Percentiles rank a stretch among this genome's conserved stretches.
Conservation (phyloP, 2,329 filamentous ascomycete genomes). For the Parastagonospora nodorum region DNA sequence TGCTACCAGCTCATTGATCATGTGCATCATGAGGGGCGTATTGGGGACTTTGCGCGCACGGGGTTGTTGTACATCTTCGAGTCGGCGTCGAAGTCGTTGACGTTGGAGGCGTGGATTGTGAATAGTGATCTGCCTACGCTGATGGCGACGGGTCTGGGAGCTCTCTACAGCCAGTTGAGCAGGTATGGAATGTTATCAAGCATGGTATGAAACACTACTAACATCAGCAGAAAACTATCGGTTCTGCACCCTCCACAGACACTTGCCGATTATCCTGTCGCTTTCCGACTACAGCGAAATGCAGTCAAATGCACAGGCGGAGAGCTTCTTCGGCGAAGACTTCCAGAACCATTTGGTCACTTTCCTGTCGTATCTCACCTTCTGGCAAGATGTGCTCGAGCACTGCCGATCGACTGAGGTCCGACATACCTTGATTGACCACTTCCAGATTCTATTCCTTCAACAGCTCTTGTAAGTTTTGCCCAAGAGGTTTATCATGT, state of each 20-base stretch:
- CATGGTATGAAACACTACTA: slow-evolving; percentile 3
- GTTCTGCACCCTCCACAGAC: slow-evolving; percentile 75
- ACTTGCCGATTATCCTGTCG: slow-evolving; percentile 80
- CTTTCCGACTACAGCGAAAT: slow-evolving; percentile 87
- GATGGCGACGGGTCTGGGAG: slow-evolving; percentile 95
- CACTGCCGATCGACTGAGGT: slow-evolving; percentile 92
- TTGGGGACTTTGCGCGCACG: slow-evolving; percentile 94
- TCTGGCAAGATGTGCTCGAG: slow-evolving; percentile 98
- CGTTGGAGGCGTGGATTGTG: slow-evolving; percentile 93
- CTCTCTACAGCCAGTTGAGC: slow-evolving; percentile 71
- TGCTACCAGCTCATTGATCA: slow-evolving; percentile 97
- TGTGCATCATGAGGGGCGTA: slow-evolving; percentile 91
- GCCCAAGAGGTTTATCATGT: not conserved
- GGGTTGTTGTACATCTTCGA: slow-evolving; percentile 96
- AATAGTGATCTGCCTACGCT: slow-evolving; percentile 94
- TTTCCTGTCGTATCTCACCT: slow-evolving; percentile 91
- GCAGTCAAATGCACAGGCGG: slow-evolving; percentile 66
- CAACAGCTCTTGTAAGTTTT: slow-evolving; percentile 81
- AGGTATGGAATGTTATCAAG: slow-evolving; percentile 48
- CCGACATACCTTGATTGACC: slow-evolving; percentile 89
- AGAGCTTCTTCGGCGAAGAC: slow-evolving; percentile 73
- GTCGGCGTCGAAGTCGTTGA: slow-evolving; percentile 79
- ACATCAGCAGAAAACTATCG: slow-evolving; percentile 69
- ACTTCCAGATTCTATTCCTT: slow-evolving; percentile 95
- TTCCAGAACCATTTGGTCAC: slow-evolving; percentile 89